Conservation (phyloP, 2,329 filamentous ascomycete genomes). For the Clonostachys chloroleuca region DNA sequence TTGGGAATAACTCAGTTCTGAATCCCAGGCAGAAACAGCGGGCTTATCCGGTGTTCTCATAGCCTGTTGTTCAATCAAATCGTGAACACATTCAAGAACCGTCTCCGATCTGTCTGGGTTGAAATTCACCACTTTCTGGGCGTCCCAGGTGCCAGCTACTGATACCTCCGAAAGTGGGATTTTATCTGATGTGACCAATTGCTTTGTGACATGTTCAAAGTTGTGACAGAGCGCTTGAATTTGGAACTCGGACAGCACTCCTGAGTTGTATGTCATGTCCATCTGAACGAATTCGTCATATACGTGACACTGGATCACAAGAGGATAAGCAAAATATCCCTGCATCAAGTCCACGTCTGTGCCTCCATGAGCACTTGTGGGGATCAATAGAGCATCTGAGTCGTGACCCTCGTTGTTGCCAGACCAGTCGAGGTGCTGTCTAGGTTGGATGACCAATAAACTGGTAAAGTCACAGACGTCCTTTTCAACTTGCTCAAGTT, state of each 20-base stretch:
- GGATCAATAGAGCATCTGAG: neutral
- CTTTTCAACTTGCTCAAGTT: slow-evolving; percentile 5
- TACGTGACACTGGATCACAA: neutral
- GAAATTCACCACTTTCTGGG: neutral
- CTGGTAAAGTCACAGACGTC: slow-evolving; percentile 10
- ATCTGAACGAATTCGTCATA: slow-evolving; percentile 1
- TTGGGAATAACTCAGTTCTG: slow-evolving; percentile 32
- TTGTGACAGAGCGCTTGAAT: neutral
- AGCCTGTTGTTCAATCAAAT: neutral
- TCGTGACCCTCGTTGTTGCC: neutral
- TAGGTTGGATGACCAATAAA: slow-evolving; percentile 9
- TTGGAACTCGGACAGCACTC: neutral
- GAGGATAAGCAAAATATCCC: slow-evolving; percentile 1
- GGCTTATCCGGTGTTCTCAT: slow-evolving; percentile 16
- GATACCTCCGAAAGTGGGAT: neutral
- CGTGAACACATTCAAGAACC: neutral
- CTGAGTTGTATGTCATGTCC: slow-evolving; percentile 1
- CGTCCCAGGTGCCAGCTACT: neutral
- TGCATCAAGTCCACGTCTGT: slow-evolving; percentile 7
- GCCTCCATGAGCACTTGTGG: neutral
- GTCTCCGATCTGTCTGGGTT: neutral
- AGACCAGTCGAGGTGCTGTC: neutral
- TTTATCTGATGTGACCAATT: slow-evolving; percentile 1
- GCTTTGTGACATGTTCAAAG: slow-evolving; percentile 1
- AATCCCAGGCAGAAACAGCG: slow-evolving; percentile 38